phyloP scores from a whole-genome alignment of 2,329 filamentous ascomycete species.

The Elsinoe ampelina region DNA sequence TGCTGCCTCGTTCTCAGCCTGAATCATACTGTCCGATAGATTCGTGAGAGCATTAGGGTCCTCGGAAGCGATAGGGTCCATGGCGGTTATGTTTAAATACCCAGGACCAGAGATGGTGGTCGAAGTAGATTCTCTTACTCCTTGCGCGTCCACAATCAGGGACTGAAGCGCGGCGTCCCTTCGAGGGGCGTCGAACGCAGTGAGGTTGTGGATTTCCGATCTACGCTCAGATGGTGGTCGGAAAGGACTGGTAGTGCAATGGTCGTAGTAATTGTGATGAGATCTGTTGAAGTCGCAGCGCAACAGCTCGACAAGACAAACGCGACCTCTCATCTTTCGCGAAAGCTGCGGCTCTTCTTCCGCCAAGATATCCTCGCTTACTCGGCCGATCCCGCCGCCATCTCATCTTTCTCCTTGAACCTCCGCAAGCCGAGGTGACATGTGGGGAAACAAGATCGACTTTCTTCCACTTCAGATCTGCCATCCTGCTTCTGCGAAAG shows the following conservation, averaged over 20 bases:
- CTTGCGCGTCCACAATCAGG: neutral
- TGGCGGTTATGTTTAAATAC: neutral
- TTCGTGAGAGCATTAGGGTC: constrained; percentile 23
- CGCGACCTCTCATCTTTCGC: constrained; percentile 12
- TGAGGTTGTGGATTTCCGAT: no score
- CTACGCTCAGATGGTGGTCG: neutral
- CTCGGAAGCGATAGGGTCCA: constrained; percentile 17
- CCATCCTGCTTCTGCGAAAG: constrained; percentile 2
- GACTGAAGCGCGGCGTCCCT: no score
- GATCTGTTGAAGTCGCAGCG: neutral
- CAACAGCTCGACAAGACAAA: neutral
- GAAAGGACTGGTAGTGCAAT: no score
- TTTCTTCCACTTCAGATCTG: constrained; percentile 1
- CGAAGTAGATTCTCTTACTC: neutral
- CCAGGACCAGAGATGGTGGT: neutral
- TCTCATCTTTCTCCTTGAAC: neutral
- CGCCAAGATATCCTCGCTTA: neutral
- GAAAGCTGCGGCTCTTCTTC: constrained; percentile 8
- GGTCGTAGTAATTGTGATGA: neutral
- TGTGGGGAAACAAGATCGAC: constrained; percentile 7
- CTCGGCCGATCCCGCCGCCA: neutral
- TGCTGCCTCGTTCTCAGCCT: constrained; percentile 26
- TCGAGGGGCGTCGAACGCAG: no score
- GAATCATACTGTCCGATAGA: constrained; percentile 28
- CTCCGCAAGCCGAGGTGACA: constrained; percentile 12